Conservation (phyloP, 768 basidiomycete genomes). For the Dentipellis sp. region DNA sequence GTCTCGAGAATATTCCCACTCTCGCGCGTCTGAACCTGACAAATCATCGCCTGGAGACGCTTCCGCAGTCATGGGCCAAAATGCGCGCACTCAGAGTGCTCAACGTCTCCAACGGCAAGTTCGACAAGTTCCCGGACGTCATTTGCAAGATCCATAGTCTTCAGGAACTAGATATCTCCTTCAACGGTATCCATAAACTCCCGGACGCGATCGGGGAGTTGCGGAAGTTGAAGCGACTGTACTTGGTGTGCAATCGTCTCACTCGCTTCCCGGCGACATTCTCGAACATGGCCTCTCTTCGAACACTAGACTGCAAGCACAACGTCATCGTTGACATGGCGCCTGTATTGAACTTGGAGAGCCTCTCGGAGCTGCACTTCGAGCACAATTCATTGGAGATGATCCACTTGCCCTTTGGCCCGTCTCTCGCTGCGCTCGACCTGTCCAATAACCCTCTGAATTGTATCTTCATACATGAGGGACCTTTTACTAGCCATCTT, state of each 20-base stretch:
- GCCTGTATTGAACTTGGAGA: conserved; percentile 57
- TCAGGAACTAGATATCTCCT: conserved; percentile 87
- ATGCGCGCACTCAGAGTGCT: conserved; percentile 63
- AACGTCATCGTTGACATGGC: conserved; percentile 77
- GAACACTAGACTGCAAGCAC: conserved; percentile 75
- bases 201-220: conserved; percentile 75
- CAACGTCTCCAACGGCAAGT: conserved; percentile 95
- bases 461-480: conserved; percentile 51
- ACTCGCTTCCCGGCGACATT: conserved; percentile 59
- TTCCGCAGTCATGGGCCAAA: conserved; percentile 79
- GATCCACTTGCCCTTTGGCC: conserved; percentile 69
- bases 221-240: conserved; percentile 54
- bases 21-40: conserved; percentile 66
- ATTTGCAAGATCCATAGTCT: conserved; percentile 68
- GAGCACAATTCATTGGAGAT: conserved; percentile 80
- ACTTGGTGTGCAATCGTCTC: conserved; percentile 80
- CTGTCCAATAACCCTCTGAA: conserved; percentile 87
- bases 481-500: conserved; percentile 31
- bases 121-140: conserved; percentile 62
- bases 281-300: conserved; percentile 45
- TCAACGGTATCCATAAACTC: conserved; percentile 79
- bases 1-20: conserved; percentile 66
- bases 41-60: conserved; percentile 83
- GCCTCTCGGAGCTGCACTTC: conserved; percentile 56
- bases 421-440: conserved; percentile 54